phyloP scores from a whole-genome alignment of 352 stramenopile genomes.

The Phytophthora vignae region DNA sequence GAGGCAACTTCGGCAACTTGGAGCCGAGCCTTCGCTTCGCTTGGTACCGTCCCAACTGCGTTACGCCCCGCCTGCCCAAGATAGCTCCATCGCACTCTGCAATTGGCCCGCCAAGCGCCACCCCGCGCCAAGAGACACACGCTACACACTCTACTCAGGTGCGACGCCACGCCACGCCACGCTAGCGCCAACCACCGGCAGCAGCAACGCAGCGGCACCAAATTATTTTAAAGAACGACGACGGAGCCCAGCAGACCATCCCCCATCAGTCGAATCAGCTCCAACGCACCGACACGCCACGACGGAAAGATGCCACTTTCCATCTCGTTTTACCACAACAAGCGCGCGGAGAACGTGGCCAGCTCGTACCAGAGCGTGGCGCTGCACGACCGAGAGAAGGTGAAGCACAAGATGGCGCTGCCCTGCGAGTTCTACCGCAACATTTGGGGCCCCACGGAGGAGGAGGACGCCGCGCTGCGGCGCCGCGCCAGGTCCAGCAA shows the following conservation, averaged over 20 bases:
- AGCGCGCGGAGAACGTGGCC: constrained; percentile 21
- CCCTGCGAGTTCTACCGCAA: constrained; percentile 69
- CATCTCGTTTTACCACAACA: constrained; percentile 59
- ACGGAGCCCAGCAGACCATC: background rate
- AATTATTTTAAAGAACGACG: constrained; percentile 17
- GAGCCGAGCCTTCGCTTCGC: constrained; percentile 14
- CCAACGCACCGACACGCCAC: background rate
- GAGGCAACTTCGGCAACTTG: constrained; percentile 21
- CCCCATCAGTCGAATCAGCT: constrained; percentile 2
- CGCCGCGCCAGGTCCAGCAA: constrained; percentile 33
- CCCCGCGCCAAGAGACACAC: constrained; percentile 25
- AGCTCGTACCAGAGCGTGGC: constrained; percentile 49
- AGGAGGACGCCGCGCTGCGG: constrained; percentile 36
- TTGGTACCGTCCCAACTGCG: constrained; percentile 42
- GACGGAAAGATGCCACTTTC: constrained; percentile 45
- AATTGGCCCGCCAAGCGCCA: constrained; percentile 42
- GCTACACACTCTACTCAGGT: too few relatives aligned
- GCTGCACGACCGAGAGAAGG: constrained; percentile 43
- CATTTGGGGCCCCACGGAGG: constrained; percentile 53
- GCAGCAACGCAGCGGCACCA: background rate
- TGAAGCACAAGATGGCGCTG: constrained; percentile 46
- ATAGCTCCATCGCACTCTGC: constrained; percentile 17
- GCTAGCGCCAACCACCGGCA: constrained; percentile 16
- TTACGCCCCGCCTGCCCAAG: constrained; percentile 13
- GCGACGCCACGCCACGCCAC: too few relatives aligned